Evolutionary conservation across 345 rosid species (phyloP).

Genomic region (Euphorbia tirucalli): DNA sequence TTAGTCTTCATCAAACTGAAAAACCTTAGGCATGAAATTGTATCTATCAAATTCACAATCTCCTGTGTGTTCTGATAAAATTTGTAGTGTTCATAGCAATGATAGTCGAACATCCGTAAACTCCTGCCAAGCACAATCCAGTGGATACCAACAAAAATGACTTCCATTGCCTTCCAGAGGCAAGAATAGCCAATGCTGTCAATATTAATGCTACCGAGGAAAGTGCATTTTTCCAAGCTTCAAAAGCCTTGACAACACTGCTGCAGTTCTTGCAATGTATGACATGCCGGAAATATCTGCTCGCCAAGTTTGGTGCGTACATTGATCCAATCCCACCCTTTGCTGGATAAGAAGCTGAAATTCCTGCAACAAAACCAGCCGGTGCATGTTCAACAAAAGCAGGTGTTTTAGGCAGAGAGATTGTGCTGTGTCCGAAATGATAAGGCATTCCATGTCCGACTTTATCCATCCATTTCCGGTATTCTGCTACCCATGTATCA

Average conservation of each 20-base stretch:
- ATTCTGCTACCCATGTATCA: constrained; percentile 87
- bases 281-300: constrained; percentile 79
- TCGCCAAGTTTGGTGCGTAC: constrained; percentile 80
- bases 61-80: constrained; percentile 82
- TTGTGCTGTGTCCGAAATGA: constrained; percentile 73
- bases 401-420: constrained; percentile 61
- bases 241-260: constrained; percentile 50
- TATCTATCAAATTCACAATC: constrained; percentile 38
- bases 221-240: constrained; percentile 56
- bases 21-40: neutral
- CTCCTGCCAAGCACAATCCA: constrained; percentile 56
- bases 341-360: constrained; percentile 68
- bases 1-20: neutral
- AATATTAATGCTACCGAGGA: constrained; percentile 44
- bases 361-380: constrained; percentile 73
- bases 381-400: constrained; percentile 95
- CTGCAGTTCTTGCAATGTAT: constrained; percentile 88
- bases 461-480: constrained; percentile 97
- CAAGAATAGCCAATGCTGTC: constrained; percentile 63
- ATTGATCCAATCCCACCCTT: constrained; percentile 73
- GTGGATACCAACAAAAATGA: constrained; percentile 49
- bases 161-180: constrained; percentile 72
- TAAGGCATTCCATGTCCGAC: constrained; percentile 99
- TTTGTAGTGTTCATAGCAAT: constrained; percentile 74
- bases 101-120: constrained; percentile 57